A percentile compares a stretch with the other conserved stretches of the same genome.
phyloP scores from a whole-genome alignment of 2,329 filamentous ascomycete species.

The Fusarium poae region DNA sequence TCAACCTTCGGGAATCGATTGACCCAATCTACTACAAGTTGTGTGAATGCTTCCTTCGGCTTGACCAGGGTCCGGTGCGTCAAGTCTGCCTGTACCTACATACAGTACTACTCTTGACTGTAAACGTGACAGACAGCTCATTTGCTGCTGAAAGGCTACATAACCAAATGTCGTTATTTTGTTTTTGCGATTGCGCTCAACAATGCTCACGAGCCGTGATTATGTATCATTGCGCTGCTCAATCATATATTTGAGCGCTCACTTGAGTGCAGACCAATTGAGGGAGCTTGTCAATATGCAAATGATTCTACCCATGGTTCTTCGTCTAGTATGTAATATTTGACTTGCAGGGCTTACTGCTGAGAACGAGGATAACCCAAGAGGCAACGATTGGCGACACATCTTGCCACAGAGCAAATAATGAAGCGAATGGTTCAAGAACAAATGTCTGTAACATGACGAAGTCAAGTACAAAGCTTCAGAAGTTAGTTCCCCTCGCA shows the following conservation, averaged over 20 bases:
- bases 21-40: constrained; percentile 10
- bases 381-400: background rate
- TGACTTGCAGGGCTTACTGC: constrained; percentile 26
- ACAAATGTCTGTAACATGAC: background rate
- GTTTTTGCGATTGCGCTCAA: constrained; percentile 30
- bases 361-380: constrained; percentile 1
- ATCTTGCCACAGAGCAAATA: background rate
- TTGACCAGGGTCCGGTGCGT: constrained; percentile 33
- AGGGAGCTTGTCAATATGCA: constrained; percentile 27
- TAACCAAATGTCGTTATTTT: constrained; percentile 25
- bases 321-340: constrained; percentile 10
- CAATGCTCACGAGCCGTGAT: constrained; percentile 44
- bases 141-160: constrained; percentile 18
- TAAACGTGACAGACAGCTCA: constrained; percentile 19
- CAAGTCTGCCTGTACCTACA: constrained; percentile 16
- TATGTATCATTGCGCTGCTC: constrained; percentile 47
- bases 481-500: background rate
- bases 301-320: constrained; percentile 39
- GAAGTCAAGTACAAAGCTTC: background rate
- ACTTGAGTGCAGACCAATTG: constrained; percentile 43
- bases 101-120: constrained; percentile 12
- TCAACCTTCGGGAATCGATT: constrained; percentile 15
- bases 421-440: background rate
- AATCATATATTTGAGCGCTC: constrained; percentile 45
- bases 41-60: constrained; percentile 40